phyloP scores from a whole-genome alignment of 2,329 filamentous ascomycete species.

The Apiospora aurea region DNA sequence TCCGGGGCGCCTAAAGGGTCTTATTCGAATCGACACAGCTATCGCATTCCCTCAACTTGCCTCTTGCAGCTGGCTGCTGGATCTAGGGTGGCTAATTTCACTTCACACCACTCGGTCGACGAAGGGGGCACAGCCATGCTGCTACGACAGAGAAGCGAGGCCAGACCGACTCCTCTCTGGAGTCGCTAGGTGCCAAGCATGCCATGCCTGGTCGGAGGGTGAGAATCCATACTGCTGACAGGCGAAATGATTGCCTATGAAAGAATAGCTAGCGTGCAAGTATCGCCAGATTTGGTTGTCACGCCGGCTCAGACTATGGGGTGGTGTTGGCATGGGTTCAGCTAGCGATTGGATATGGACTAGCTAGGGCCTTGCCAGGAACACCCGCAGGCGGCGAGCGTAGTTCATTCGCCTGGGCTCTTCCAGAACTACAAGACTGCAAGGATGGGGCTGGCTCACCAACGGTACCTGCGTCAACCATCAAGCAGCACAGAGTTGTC shows the following conservation, averaged over 20 bases:
- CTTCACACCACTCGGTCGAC: background rate
- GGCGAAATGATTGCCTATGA: background rate
- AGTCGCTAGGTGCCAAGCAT: background rate
- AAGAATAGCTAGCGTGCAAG: background rate
- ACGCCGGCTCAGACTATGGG: slow-evolving; percentile 3
- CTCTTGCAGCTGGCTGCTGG: background rate
- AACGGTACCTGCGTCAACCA: slow-evolving; percentile 3
- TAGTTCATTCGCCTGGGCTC: background rate
- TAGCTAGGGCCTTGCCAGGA: background rate
- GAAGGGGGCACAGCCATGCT: background rate
- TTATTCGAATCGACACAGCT: slow-evolving; percentile 9
- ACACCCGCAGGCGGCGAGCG: background rate
- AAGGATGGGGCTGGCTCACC: background rate
- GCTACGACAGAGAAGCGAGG: background rate
- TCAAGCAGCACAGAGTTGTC: background rate
- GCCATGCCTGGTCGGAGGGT: background rate
- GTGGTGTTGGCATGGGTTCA: background rate
- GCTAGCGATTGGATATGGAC: slow-evolving; percentile 7
- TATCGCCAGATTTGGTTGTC: slow-evolving; percentile 16
- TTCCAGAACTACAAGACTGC: background rate
- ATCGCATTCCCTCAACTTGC: background rate
- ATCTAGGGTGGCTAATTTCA: background rate
- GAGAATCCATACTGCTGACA: background rate
- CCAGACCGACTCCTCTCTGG: slow-evolving; percentile 1
- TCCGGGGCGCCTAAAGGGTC: background rate